A percentile compares a stretch with the other conserved stretches of the same genome.
phyloP scores from a whole-genome alignment of 495 filamentous ascomycete species.

The Penicillium samsonianum region DNA sequence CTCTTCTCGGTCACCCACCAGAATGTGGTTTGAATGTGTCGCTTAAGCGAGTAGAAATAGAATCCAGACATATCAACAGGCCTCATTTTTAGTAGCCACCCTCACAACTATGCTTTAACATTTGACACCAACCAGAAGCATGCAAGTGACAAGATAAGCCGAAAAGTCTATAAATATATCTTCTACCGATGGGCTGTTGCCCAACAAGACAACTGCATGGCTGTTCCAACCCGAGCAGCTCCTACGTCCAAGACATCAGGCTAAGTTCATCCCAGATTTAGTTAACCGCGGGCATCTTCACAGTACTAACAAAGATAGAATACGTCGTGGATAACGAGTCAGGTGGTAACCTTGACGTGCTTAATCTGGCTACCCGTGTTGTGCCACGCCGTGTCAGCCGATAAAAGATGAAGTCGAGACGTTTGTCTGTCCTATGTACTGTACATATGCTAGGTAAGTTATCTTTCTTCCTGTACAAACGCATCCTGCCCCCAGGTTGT shows the following conservation, averaged over 20 bases:
- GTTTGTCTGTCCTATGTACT: background rate
- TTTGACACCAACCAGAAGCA: conserved; percentile 1
- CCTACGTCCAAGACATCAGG: background rate
- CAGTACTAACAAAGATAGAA: conserved; percentile 4
- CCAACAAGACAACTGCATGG: background rate
- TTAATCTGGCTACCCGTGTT: background rate
- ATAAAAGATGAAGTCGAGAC: conserved; percentile 1
- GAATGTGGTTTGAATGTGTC: background rate
- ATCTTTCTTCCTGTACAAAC: conserved; percentile 1
- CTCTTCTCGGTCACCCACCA: background rate
- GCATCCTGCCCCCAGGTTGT: background rate
- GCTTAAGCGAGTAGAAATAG: background rate
- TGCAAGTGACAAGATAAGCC: conserved; percentile 1
- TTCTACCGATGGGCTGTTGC: background rate
- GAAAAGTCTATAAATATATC: background rate
- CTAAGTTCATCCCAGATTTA: background rate
- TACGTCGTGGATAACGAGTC: background rate
- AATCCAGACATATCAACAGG: background rate
- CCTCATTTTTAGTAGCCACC: background rate
- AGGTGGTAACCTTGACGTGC: background rate
- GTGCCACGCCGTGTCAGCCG: background rate
- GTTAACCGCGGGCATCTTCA: conserved; percentile 3
- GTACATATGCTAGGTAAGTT: background rate
- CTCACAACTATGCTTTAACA: background rate
- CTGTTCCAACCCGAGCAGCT: background rate